phyloP scores from a whole-genome alignment of 2,329 filamentous ascomycete genomes.

The Microdochium bolleyi region DNA sequence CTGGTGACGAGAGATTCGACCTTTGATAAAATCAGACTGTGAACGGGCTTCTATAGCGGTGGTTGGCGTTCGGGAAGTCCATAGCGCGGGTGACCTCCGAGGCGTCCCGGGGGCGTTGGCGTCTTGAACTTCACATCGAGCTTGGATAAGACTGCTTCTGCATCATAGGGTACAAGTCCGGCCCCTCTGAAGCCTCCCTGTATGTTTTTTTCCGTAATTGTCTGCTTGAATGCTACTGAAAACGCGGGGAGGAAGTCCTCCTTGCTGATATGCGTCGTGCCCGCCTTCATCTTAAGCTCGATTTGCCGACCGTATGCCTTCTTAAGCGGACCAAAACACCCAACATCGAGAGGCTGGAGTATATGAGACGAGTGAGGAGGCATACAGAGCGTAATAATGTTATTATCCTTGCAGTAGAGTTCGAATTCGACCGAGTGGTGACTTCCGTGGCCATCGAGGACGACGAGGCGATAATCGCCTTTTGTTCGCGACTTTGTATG shows the following conservation, averaged over 20 bases:
- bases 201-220: slow-evolving; percentile 16
- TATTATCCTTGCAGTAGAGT: background rate
- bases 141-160: slow-evolving; percentile 17
- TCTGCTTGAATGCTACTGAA: background rate
- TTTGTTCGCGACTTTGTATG: background rate
- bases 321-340: too few relatives aligned
- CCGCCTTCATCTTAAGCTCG: background rate
- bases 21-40: slow-evolving; percentile 4
- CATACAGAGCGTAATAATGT: background rate
- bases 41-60: slow-evolving; percentile 2
- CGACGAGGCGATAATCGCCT: background rate
- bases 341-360: too few relatives aligned
- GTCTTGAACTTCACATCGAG: slow-evolving; percentile 9
- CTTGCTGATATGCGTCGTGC: background rate
- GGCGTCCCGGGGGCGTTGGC: slow-evolving; percentile 2
- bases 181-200: slow-evolving; percentile 15
- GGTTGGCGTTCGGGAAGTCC: slow-evolving; percentile 5
- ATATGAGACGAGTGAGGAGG: too few relatives aligned
- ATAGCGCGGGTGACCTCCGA: background rate
- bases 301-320: background rate
- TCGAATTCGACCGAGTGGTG: background rate
- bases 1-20: slow-evolving; percentile 4
- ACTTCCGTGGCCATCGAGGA: background rate
- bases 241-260: background rate
- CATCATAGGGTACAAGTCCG: slow-evolving; percentile 17